Evolutionary conservation across 106 monocot genomes (phyloP).

Genomic region (Narthecium ossifragum): DNA sequence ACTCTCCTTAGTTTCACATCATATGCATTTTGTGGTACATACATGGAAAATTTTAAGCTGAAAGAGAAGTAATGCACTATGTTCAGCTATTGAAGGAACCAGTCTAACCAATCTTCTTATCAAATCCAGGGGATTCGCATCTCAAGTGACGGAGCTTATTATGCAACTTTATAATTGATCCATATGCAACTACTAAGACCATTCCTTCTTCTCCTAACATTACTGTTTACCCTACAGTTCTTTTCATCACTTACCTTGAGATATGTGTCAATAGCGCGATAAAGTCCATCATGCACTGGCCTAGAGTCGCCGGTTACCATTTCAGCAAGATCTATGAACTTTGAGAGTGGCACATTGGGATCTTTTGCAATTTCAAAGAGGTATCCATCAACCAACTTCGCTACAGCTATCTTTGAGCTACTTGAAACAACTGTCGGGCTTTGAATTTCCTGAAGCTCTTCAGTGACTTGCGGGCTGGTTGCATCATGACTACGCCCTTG

Average conservation of each 20-base stretch:
- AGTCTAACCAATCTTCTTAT: too few relatives aligned
- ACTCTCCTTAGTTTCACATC: too few relatives aligned
- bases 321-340: slow-evolving; percentile 73
- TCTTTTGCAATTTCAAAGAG: slow-evolving; percentile 78
- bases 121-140: too few relatives aligned
- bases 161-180: too few relatives aligned
- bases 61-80: too few relatives aligned
- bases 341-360: slow-evolving; percentile 54
- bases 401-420: slow-evolving; percentile 42
- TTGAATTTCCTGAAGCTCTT: slow-evolving; percentile 25
- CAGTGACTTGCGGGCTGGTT: neutral
- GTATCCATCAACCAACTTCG: slow-evolving; percentile 67
- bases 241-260: slow-evolving; percentile 71
- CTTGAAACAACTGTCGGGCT: slow-evolving; percentile 14
- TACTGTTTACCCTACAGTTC: too few relatives aligned
- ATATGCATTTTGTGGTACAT: too few relatives aligned
- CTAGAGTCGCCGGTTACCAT: slow-evolving; percentile 49
- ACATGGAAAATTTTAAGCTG: too few relatives aligned
- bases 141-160: too few relatives aligned
- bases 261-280: slow-evolving; percentile 73
- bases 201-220: too few relatives aligned
- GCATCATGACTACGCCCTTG: slow-evolving; percentile 21
- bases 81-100: too few relatives aligned
- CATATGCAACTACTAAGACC: too few relatives aligned
- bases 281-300: slow-evolving; percentile 71